Conservation (phyloP, 495 filamentous ascomycete species). For the Neohortaea acidophila region DNA sequence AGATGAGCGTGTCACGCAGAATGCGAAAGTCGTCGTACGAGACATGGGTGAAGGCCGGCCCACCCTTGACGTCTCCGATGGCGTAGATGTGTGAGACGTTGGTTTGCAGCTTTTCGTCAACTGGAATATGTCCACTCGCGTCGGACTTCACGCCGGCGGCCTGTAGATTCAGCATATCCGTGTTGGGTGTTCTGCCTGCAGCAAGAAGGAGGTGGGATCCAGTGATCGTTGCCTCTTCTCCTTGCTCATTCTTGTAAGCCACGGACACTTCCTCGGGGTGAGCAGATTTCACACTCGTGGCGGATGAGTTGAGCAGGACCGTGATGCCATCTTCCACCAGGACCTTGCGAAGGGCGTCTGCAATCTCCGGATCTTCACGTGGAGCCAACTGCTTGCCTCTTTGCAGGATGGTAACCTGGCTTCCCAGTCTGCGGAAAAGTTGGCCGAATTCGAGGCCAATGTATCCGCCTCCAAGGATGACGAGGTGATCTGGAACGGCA, state of each 20-base stretch:
- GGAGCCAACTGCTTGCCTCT: conserved; percentile 29
- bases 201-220: conserved; percentile 35
- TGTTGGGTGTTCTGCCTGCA: conserved; percentile 35
- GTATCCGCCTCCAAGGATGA: conserved; percentile 37
- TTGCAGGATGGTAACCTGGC: conserved; percentile 33
- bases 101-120: conserved; percentile 29
- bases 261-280: conserved; percentile 1
- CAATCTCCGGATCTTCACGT: conserved; percentile 32
- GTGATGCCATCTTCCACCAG: conserved; percentile 29
- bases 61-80: conserved; percentile 37
- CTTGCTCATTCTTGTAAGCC: not conserved
- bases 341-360: conserved; percentile 24
- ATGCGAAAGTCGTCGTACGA: conserved; percentile 42
- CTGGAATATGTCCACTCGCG: conserved; percentile 28
- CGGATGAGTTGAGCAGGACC: conserved; percentile 22
- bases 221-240: conserved; percentile 12
- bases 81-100: conserved; percentile 30
- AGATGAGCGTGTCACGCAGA: conserved; percentile 29
- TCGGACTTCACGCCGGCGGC: conserved; percentile 26
- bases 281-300: not conserved
- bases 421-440: conserved; percentile 33
- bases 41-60: conserved; percentile 40
- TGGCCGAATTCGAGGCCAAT: conserved; percentile 40
- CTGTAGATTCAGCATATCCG: conserved; percentile 24
- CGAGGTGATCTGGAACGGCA: conserved; percentile 28